Base-by-base conservation (phyloP, 2,329 filamentous ascomycete species). In the Polytolypa hystricis region DNA sequence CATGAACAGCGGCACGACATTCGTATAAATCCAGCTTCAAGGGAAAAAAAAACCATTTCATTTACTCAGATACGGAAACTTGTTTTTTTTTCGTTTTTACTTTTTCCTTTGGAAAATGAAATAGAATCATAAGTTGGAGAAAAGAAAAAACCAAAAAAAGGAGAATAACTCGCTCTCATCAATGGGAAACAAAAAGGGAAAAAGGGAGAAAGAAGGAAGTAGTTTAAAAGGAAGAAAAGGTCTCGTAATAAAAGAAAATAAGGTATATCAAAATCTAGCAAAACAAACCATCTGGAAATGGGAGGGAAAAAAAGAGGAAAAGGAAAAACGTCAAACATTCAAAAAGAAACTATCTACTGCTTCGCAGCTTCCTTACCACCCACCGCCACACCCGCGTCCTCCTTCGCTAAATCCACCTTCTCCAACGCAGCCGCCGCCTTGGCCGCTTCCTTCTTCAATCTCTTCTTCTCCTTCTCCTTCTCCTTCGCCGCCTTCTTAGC, bases 321-420 rank as follows among this genome's bases (percentile, higher is more conserved):
- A n/a, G n/a, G n/a, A n/a, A n/a, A n/a, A n/a, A n/a, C n/a, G n/a
- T n/a, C n/a, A n/a, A n/a, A n/a, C n/a, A n/a, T n/a, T n/a, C n/a
- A n/a, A n/a, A n/a, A n/a, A n/a, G n/a, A n/a, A n/a, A n/a, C n/a
- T n/a, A n/a, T n/a, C n/a, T n/a, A n/a, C n/a, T n/a, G n/a, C n/a
- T n/a, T 49, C 15, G 58, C 57, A 33, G 64, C 59, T 44, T 64
- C 57, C 12, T 61, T 60, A 48, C 65, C 62, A 12, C 53, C 44
- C 15, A 64, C 51, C 49, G 58, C 60, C 33, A 60, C 54, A 29
- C 64, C 53, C 4, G 53, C 56, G 20, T 56, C 58, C 35, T 57
- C 57, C 23, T 52, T 46, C 17, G 43, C 44, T 17, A 40, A 49
- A 30, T 48, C 51, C 2, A 43, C 47, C 27, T 53, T 56, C 29